A percentile compares a stretch with the other conserved stretches of the same genome.
Evolutionary conservation across 306 rosid species (phyloP).

Genomic region (Astragalus membranaceus): DNA sequence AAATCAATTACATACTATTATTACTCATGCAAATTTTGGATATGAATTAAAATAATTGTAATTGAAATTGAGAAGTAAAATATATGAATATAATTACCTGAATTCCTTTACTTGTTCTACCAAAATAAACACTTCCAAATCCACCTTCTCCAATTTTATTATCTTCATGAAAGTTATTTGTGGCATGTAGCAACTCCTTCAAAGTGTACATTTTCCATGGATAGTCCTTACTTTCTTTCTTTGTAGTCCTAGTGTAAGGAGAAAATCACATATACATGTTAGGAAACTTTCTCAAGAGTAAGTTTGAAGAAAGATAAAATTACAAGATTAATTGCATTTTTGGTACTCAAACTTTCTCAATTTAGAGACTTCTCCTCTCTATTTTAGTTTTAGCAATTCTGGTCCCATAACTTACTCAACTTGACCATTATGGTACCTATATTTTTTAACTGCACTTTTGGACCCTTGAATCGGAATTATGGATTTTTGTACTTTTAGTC

Average conservation of each 20-base stretch:
- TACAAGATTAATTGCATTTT: no score
- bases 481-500: no score
- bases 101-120: slow-evolving; percentile 57
- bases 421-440: no score
- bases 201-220: slow-evolving; percentile 69
- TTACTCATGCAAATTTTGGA: neutral
- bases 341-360: no score
- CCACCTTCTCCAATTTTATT: slow-evolving; percentile 85
- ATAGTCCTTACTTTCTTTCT: slow-evolving; percentile 37
- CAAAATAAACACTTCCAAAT: slow-evolving; percentile 77
- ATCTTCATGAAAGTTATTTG: slow-evolving; percentile 60
- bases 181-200: slow-evolving; percentile 71
- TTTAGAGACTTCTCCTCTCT: no score
- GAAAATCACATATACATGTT: no score
- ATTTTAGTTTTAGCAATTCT: no score
- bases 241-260: neutral
- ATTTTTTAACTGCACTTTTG: no score
- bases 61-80: neutral
- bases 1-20: neutral
- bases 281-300: no score
- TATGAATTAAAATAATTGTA: neutral
- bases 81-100: slow-evolving; percentile 31
- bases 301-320: no score
- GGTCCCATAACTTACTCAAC: no score
- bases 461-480: no score